Evolutionary conservation across 306 rosid species (phyloP).

Genomic region (Malus asiatica): DNA sequence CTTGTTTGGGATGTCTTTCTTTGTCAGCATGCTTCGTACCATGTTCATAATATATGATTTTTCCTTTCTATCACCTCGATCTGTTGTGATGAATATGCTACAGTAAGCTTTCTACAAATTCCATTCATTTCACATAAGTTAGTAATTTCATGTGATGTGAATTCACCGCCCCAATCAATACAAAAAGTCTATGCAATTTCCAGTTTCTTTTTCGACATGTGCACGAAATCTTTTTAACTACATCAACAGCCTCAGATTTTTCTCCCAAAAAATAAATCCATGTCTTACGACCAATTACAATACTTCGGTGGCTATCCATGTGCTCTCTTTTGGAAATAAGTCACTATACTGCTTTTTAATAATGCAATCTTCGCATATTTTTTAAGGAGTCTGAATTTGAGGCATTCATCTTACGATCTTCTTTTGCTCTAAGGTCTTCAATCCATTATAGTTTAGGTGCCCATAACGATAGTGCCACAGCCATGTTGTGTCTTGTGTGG

Average conservation of each 20-base stretch:
- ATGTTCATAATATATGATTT: too few species aligned
- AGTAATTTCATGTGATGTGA: background rate
- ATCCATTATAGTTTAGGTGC: background rate
- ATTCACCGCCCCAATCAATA: background rate
- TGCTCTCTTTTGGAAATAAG: background rate
- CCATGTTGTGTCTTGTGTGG: background rate
- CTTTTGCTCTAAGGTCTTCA: background rate
- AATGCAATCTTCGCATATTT: background rate
- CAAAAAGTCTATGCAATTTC: background rate
- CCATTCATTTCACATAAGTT: background rate
- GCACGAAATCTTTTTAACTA: background rate
- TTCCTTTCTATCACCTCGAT: too few species aligned
- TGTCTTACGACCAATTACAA: background rate
- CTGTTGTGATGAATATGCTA: too few species aligned
- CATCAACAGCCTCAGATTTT: background rate
- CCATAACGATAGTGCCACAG: background rate
- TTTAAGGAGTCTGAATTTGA: background rate
- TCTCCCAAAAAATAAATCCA: background rate
- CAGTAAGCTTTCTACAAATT: too few species aligned
- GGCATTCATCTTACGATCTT: background rate
- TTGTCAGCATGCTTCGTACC: background rate
- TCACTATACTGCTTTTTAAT: background rate
- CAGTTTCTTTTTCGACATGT: background rate
- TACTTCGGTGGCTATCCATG: background rate
- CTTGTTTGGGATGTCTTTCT: background rate